Base-by-base conservation (phyloP, 768 basidiomycete genomes). In the Naematelia aurantialba region DNA sequence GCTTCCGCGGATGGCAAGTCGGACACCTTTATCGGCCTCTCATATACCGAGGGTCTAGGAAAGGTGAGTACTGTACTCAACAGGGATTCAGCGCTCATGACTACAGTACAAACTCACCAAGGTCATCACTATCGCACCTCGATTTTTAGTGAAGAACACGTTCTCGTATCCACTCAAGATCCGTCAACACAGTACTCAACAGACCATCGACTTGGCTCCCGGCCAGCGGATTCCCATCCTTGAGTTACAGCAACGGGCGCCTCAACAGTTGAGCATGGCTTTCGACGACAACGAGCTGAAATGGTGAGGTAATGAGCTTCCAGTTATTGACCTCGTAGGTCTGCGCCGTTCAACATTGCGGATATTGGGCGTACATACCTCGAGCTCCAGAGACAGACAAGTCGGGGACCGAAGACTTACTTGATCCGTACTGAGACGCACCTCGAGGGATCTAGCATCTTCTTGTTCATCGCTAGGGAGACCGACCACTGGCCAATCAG, bases 11-110 rank as follows among this genome's bases (percentile, higher is more conserved):
- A 79, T 27, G 85, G 85, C 53, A 85, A 81, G 62, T 78, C 87
- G 24, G 76, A 79, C 72, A 82, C 86, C 53, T 89, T 92, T 72
- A 77, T 89, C 47, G 96, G 94, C 1, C 68, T 99, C 39, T 93
- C 91, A 3, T 98, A 93, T 85, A 82, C 84, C 17, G 92, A 94
- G 76, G 96, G 93, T 1, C 80, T 87, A n/a, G 96, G 96, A 31
- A 97, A 96, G 61, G 79, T 79, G 30, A 53, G 78, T 60, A 0
- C n/a, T 25, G 14, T 26, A 14, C 17, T 27, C 19, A 52, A 19
- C 10, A 21, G n/a, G 21, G 24, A 13, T 24, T 10, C 25, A 12
- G 21, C 14, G 17, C 21, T 27, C 8, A 46, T 26, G 51, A 46
- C 44, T 25, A 21, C 65, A 80, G 81, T 98, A 97, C 77, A 97